Conservation (phyloP, 768 basidiomycete genomes). For the Coprinopsis strossmayeri region DNA sequence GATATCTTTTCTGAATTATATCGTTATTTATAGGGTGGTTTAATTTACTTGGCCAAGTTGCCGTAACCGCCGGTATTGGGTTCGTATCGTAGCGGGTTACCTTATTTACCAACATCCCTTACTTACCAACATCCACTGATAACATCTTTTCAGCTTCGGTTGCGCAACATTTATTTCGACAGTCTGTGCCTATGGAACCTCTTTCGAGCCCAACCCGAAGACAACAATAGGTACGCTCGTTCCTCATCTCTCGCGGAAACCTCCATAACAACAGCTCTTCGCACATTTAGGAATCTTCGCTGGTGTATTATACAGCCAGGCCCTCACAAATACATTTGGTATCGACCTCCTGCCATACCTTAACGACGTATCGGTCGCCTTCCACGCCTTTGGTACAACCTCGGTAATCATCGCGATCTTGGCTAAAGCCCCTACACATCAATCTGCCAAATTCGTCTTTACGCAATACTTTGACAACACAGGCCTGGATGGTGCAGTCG, state of each 20-base stretch:
- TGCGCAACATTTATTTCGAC: slow-evolving; percentile 68
- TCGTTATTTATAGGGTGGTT: slow-evolving; percentile 48
- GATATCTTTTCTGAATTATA: background rate
- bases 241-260: background rate
- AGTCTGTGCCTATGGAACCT: slow-evolving; percentile 48
- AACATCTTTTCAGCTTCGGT: slow-evolving; percentile 59
- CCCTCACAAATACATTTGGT: slow-evolving; percentile 71
- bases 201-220: slow-evolving; percentile 50
- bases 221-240: slow-evolving; percentile 58
- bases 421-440: slow-evolving; percentile 64
- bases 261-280: background rate
- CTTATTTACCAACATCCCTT: too few species aligned
- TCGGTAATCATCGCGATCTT: slow-evolving; percentile 63
- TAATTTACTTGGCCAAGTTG: slow-evolving; percentile 69
- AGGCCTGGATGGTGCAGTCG: slow-evolving; percentile 34
- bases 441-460: slow-evolving; percentile 66
- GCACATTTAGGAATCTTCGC: slow-evolving; percentile 43
- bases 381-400: slow-evolving; percentile 69
- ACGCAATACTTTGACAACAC: slow-evolving; percentile 65
- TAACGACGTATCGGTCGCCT: slow-evolving; percentile 69
- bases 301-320: slow-evolving; percentile 61
- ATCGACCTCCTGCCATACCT: slow-evolving; percentile 56
- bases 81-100: too few species aligned
- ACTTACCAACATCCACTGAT: too few species aligned
- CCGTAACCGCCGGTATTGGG: slow-evolving; percentile 71